Evolutionary conservation across 495 filamentous ascomycete species (phyloP).

Genomic region (Talaromyces trachyspermus): DNA sequence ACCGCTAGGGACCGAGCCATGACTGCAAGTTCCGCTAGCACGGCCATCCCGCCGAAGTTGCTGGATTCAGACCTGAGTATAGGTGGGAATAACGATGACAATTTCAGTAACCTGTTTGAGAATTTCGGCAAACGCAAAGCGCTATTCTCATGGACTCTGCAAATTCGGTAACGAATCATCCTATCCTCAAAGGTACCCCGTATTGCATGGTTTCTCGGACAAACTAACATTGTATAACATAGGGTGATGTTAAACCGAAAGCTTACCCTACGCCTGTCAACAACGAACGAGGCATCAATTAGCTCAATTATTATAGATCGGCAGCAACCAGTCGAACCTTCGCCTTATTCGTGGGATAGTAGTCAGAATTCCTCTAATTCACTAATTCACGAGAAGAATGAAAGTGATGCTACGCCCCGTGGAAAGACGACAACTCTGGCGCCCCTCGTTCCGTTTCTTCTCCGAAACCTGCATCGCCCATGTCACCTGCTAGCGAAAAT

Average conservation of each 20-base stretch:
- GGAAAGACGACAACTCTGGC: slow-evolving; percentile 12
- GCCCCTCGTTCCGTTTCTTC: slow-evolving; percentile 7
- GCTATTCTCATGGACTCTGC: slow-evolving; percentile 18
- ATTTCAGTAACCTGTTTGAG: slow-evolving; percentile 64
- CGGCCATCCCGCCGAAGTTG: slow-evolving; percentile 62
- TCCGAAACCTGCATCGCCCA: neutral
- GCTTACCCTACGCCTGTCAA: neutral
- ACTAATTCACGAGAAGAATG: slow-evolving; percentile 35
- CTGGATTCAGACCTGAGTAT: slow-evolving; percentile 51
- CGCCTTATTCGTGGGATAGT: slow-evolving; percentile 64
- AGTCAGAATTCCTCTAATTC: slow-evolving; percentile 58
- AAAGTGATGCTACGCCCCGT: neutral
- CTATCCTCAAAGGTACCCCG: neutral
- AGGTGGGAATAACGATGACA: slow-evolving; percentile 44
- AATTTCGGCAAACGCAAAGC: slow-evolving; percentile 49
- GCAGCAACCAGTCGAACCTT: slow-evolving; percentile 45
- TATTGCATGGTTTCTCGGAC: neutral
- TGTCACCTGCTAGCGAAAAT: slow-evolving; percentile 1
- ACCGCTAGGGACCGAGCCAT: slow-evolving; percentile 37
- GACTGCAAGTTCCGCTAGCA: slow-evolving; percentile 54
- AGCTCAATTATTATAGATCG: slow-evolving; percentile 51
- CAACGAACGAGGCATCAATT: slow-evolving; percentile 26
- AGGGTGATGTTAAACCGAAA: slow-evolving; percentile 4
- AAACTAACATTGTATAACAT: neutral
- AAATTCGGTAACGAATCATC: slow-evolving; percentile 7